Evolutionary conservation across 305 asterid species (phyloP).

Genomic region (Lippia alba): DNA sequence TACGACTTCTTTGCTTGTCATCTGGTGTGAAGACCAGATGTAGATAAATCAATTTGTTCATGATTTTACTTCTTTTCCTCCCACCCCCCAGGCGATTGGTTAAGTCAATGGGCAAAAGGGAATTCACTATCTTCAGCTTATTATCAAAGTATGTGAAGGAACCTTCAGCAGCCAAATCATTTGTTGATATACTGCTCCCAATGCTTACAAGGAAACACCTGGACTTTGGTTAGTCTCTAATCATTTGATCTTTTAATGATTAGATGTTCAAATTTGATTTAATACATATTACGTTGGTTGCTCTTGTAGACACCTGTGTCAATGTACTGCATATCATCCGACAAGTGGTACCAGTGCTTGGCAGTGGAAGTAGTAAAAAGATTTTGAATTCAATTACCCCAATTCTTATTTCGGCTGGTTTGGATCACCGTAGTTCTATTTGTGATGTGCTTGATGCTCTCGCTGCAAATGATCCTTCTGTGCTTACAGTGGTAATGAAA

Average conservation of each 20-base stretch:
- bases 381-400: conserved; percentile 70
- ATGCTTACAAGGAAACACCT: conserved; percentile 64
- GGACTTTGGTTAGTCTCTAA: conserved; percentile 62
- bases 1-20: conserved; percentile 9
- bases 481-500: conserved; percentile 62
- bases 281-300: conserved; percentile 23
- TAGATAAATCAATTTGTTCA: conserved; percentile 24
- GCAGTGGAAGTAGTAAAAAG: conserved; percentile 57
- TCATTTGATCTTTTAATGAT: conserved; percentile 14
- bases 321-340: conserved; percentile 64
- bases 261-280: conserved; percentile 14
- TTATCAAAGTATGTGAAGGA: conserved; percentile 72
- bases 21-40: conserved; percentile 24
- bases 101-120: conserved; percentile 69
- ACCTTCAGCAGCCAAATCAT: conserved; percentile 61
- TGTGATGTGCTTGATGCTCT: conserved; percentile 86
- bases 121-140: conserved; percentile 69
- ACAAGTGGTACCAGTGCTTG: conserved; percentile 55
- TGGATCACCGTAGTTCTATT: conserved; percentile 63
- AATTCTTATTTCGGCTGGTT: conserved; percentile 69
- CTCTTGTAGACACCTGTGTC: conserved; percentile 63
- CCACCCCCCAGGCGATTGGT: conserved; percentile 51
- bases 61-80: conserved; percentile 28
- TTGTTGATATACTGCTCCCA: conserved; percentile 82
- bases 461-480: conserved; percentile 69